Base-by-base conservation (phyloP, 2,329 filamentous ascomycete species). In the Ceratocystis papillata region DNA sequence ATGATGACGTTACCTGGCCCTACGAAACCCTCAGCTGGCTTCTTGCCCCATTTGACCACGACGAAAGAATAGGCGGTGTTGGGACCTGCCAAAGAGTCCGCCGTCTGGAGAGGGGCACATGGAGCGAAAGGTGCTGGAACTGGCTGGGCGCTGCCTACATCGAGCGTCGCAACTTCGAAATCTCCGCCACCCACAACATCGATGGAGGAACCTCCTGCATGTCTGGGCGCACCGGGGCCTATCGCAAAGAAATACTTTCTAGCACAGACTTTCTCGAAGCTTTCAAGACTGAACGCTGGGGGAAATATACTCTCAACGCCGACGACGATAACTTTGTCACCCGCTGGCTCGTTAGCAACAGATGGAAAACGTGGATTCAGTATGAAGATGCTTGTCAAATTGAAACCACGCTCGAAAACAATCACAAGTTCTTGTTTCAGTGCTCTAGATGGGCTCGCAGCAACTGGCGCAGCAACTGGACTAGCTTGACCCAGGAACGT, bases 281-380 rank as follows among this genome's bases (percentile, higher is more conserved):
- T 59, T 96, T 97, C 79, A 92, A 89, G 70, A 90, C 92, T 65
- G 93, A 97, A 77, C 88, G 87, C 71, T 96, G 90, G 90, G 83
- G 87, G 62, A 86, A 87, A 72, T 96, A 88, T 77, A 92, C 92
- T 72, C 82, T 97, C 68, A 96, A 96, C 73, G 91, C 93, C 30
- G 93, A 97, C 76, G 93, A 97, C 75, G 93, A 97, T 80, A 97
- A 97, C 77, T 97, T 96, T 77, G 90, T 97, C 71, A 96, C 93
- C 5, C 87, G 93, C 67, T 97, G 93, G 93, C 83, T 97, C 72
- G 92, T 96, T 71, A 89, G 86, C 70, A 88, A 96, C 77, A 83
- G 87, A 70, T 96, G 90, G 89, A 90, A 95, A 78, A 96, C 92
- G 25, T 93, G 89, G 81, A 89, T 96, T 75, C 93, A 97, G 78